Evolutionary conservation across 169 alveolate genomes (phyloP), one percentile per base, ranked within the genome.

Genomic region (Plasmodium coatneyi): DNA sequence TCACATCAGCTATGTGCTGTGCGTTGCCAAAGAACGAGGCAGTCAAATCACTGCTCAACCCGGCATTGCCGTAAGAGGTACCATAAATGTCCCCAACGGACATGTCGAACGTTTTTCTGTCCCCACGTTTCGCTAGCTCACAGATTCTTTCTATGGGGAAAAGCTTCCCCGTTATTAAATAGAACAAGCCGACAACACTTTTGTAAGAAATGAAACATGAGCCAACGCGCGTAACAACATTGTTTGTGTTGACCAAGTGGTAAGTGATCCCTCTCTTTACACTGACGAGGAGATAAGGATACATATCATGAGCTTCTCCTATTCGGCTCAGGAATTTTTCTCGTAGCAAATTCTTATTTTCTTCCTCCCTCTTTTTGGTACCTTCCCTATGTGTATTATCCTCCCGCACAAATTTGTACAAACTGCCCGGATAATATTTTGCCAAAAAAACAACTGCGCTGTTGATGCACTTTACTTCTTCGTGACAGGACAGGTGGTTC

Each of bases 1-100:
- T 84, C 2, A 52, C 60, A 12, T 84, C 34, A 16, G 34, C 79
- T 4, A 84, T 49, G 30, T 66, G 16, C 30, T 78, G 86, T 14
- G 90, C 93, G 4, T 25, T 34, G n/a, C 93, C 93, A 79, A 87
- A 87, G 80, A 78, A 87, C 6, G 93, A 87, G 25, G 90, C 93
- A 9, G 82, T 60, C 71, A 87, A 25, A 80, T 87, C 76, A 28
- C 82, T 79, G 32, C 82, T 39, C 19, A 87, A 36, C 46, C 93
- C 93, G 1, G 87, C 93, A n/a, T 76, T 78, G 28, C 83, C 36
- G 52, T 87, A 87, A 10, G 89, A 56, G 10, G 71, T 56, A 4
- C 93, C 93, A 54, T 87, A 87, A 34, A 87, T 87, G 79, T 87
- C 93, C 16, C 83, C 90, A 87, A 87, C 93, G 14, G 89, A 25